phyloP scores from a whole-genome alignment of 2,329 filamentous ascomycete species.

The Colletotrichum abscissum region DNA sequence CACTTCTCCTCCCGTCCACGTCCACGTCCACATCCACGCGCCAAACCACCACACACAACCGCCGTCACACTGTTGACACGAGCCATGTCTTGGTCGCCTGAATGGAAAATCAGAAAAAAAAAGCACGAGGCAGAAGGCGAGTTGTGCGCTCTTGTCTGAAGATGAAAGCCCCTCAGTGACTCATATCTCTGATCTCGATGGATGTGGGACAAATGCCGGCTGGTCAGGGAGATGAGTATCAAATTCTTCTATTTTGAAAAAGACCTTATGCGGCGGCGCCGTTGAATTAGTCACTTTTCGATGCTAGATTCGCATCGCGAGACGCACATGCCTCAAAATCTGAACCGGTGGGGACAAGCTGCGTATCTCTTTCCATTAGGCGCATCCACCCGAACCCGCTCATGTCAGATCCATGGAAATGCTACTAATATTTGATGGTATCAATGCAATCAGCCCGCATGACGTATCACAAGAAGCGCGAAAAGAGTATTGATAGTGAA shows the following conservation, averaged over 20 bases:
- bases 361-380: background rate
- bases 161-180: background rate
- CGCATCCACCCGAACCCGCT: background rate
- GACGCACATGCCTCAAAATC: background rate
- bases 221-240: background rate
- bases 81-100: background rate
- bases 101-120: background rate
- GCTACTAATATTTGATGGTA: background rate
- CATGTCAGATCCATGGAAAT: background rate
- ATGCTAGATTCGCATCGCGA: background rate
- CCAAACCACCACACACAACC: background rate
- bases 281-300: background rate
- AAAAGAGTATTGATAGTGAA: background rate
- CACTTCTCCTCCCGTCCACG: background rate
- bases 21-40: no score
- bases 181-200: background rate
- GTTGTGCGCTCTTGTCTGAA: background rate
- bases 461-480: background rate
- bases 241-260: background rate
- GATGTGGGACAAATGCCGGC: background rate
- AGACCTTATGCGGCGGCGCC: background rate
- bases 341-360: background rate
- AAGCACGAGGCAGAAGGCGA: background rate
- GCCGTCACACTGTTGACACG: background rate
- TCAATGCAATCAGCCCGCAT: background rate